Evolutionary conservation across 768 basidiomycete genomes (phyloP), one percentile per base, ranked within the genome.

Genomic region (Gyrodon lividus): DNA sequence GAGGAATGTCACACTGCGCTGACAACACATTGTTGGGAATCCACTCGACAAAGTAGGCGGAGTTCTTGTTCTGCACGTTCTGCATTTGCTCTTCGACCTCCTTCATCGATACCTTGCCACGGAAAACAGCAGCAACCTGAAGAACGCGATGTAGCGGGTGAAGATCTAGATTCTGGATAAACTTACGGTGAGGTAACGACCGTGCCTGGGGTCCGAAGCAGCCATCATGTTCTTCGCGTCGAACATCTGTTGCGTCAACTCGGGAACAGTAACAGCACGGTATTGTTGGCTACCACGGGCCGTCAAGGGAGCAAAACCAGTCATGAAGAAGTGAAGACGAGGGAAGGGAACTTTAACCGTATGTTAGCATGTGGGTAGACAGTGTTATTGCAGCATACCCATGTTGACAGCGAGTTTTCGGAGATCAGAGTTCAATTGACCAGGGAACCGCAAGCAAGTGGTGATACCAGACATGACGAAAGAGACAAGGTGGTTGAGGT

Each of bases 141-240:
- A 38, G 13, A 35, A 13, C 17, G 35, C 33, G 4, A 17, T n/a
- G 54, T 16, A 59, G 35, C 2, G 5, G 3, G 20, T 24, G 4
- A 17, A 16, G 3, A 16, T 4, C 26, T 34, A 38, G 54, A 16
- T 19, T 9, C 19, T 43, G 10, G 34, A 23, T 22, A 43, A 39
- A 63, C 81, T 46, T 61, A 87, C 96, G 35, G 97, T 99, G 55
- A 99, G 87, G 77, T 98, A 99, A 62, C 94, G 90, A 57, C 97
- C 97, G 61, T 97, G 90, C 67, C 94, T 79, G 37, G 97, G 97
- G 77, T 98, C 94, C 20, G 90, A 90, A 20, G 97, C 97, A 61
- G 95, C 93, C 94, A 98, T 96, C 92, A 96, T 95, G 86, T 98
- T 98, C 84, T 97, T 98, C 40, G 94, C 92, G 63, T 98, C 96